phyloP scores from a whole-genome alignment of 305 asterid genomes.

The Fraxinus velutina region DNA sequence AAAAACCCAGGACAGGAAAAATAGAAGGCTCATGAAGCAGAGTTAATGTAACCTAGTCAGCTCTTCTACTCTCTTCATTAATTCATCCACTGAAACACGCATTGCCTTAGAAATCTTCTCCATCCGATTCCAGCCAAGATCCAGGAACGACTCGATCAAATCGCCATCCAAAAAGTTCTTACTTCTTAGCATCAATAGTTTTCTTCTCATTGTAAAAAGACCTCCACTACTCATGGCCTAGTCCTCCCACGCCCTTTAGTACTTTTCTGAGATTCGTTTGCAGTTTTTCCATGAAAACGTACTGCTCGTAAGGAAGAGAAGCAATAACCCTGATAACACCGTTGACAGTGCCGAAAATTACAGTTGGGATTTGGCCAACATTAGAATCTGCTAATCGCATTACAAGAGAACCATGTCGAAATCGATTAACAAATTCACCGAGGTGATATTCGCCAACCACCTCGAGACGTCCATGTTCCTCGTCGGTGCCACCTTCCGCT shows the following conservation, averaged over 20 bases:
- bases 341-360: constrained; percentile 83
- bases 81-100: constrained; percentile 72
- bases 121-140: constrained; percentile 68
- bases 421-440: constrained; percentile 85
- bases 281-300: constrained; percentile 68
- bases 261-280: constrained; percentile 69
- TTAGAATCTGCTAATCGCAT: constrained; percentile 95
- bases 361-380: constrained; percentile 81
- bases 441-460: constrained; percentile 89
- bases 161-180: constrained; percentile 89
- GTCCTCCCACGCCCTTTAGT: constrained; percentile 90
- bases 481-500: constrained; percentile 48
- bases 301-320: constrained; percentile 80
- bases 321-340: constrained; percentile 89
- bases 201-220: constrained; percentile 89
- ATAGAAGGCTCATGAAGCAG: not conserved
- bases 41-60: constrained; percentile 77
- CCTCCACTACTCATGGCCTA: constrained; percentile 94
- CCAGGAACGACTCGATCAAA: constrained; percentile 84
- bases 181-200: constrained; percentile 68
- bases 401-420: constrained; percentile 83
- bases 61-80: constrained; percentile 95
- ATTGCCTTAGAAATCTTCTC: constrained; percentile 73
- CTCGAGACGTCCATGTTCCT: constrained; percentile 95
- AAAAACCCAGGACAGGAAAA: not conserved